Base-by-base conservation (phyloP, 2,329 filamentous ascomycete species). In the Nemania sp. region DNA sequence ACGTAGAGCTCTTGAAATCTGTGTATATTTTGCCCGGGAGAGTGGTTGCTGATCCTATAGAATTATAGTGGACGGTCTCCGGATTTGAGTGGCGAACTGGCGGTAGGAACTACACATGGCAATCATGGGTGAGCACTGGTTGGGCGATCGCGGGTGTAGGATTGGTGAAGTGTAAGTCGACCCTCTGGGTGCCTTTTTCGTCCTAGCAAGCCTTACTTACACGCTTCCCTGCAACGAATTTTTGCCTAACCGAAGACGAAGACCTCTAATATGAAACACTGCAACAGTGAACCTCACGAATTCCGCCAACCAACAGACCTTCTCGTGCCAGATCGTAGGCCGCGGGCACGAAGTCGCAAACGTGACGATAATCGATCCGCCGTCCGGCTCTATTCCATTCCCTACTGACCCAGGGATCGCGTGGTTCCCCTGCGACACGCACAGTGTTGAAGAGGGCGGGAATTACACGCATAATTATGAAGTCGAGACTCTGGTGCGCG, bases 381-480 rank as follows among this genome's bases (percentile, higher is more conserved):
- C 49, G 4, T n/a, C n/a, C n/a, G 39, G 30, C 12, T 15, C 14
- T 23, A 0, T 14, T 9, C 40, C 31, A 17, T 30, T 9, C 3
- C 40, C 41, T 22, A 24, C 31, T 9, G 49, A 52, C 12, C 49
- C 20, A 4, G 36, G 20, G 3, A 24, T 28, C 15, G 20, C 11
- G 12, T 47, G 42, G 49, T 47, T 47, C 20, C 20, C 8, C 24
- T 52, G 42, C 11, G 22, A 42, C 7, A 36, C 43, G 6, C 28
- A 22, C 12, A 45, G 42, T 14, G 17, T 47, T 14, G 22, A 47
- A 9, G 49, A 45, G 26, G 14, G 31, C 14, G 20, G 9, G 20
- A 51, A 51, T 37, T 33, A 9, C 7, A 30, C 43, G 7, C 50
- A 53, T 6, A 53, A 47, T 15, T 48, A 52, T 12, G 50, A 53